A percentile compares a stretch with the other conserved stretches of the same genome.
Evolutionary conservation across 2,329 filamentous ascomycete species (phyloP).

Genomic region (Bisporella sp.): DNA sequence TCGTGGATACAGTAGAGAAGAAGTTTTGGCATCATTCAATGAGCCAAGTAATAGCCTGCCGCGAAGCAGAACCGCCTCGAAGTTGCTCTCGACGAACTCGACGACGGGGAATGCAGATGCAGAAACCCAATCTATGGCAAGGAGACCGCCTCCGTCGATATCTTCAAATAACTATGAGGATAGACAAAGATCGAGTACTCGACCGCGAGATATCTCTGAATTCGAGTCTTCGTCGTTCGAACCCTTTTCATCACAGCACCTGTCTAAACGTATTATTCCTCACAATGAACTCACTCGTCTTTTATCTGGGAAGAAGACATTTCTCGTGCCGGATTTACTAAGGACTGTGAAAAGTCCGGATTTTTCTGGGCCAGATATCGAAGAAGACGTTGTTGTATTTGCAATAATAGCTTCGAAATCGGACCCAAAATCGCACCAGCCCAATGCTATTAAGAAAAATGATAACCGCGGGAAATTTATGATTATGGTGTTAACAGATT

Average conservation of each 20-base stretch:
- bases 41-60: conserved; percentile 28
- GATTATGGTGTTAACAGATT: conserved; percentile 79
- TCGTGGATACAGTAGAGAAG: conserved; percentile 55
- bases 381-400: conserved; percentile 85
- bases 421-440: conserved; percentile 58
- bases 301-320: conserved; percentile 68
- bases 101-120: not conserved
- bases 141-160: not conserved
- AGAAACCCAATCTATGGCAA: not conserved
- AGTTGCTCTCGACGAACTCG: conserved; percentile 14
- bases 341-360: conserved; percentile 74
- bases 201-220: conserved; percentile 31
- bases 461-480: conserved; percentile 75
- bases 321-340: conserved; percentile 73
- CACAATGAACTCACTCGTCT: conserved; percentile 75
- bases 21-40: conserved; percentile 39
- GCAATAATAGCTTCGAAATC: conserved; percentile 87
- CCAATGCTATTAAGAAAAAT: conserved; percentile 34
- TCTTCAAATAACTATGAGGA: not conserved
- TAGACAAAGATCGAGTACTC: not conserved
- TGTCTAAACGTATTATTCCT: conserved; percentile 76
- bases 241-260: conserved; percentile 75
- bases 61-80: conserved; percentile 33
- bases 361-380: conserved; percentile 73
- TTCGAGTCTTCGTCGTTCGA: conserved; percentile 65